phyloP scores from a whole-genome alignment of 116 monocot species.

The Trichopus zeylanicus region DNA sequence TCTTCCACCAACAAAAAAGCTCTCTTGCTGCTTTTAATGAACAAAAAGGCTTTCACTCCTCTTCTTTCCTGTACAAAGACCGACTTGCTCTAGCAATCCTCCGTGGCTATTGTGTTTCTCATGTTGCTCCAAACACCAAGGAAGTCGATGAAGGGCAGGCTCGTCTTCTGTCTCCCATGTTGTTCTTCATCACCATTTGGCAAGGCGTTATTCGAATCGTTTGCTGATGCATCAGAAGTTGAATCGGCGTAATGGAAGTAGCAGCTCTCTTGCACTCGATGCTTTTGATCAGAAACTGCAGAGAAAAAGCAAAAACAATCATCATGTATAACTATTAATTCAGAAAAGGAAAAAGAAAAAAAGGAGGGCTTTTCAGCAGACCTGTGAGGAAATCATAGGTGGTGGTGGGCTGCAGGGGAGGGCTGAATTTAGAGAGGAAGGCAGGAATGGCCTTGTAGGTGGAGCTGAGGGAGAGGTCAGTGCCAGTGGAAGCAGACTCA shows the following conservation, averaged over 20 bases:
- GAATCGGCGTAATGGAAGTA: slow-evolving; percentile 30
- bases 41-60: neutral
- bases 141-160: slow-evolving; percentile 49
- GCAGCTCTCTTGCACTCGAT: slow-evolving; percentile 25
- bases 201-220: too few relatives aligned
- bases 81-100: too few relatives aligned
- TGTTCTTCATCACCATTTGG: neutral
- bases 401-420: neutral
- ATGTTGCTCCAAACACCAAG: slow-evolving; percentile 33
- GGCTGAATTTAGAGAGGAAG: too few relatives aligned
- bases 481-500: slow-evolving; percentile 23
- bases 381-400: slow-evolving; percentile 16
- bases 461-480: slow-evolving; percentile 27
- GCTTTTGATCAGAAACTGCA: neutral
- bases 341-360: neutral
- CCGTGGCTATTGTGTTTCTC: too few relatives aligned
- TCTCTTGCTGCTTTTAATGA: too few relatives aligned
- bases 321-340: too few relatives aligned
- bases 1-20: too few relatives aligned
- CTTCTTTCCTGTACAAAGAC: too few relatives aligned
- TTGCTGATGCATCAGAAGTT: slow-evolving; percentile 25
- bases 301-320: neutral
- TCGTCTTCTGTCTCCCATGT: neutral
- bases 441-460: neutral
- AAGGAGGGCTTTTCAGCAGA: neutral